phyloP scores from a whole-genome alignment of 2,329 filamentous ascomycete genomes.

The Colletotrichum liriopes region DNA sequence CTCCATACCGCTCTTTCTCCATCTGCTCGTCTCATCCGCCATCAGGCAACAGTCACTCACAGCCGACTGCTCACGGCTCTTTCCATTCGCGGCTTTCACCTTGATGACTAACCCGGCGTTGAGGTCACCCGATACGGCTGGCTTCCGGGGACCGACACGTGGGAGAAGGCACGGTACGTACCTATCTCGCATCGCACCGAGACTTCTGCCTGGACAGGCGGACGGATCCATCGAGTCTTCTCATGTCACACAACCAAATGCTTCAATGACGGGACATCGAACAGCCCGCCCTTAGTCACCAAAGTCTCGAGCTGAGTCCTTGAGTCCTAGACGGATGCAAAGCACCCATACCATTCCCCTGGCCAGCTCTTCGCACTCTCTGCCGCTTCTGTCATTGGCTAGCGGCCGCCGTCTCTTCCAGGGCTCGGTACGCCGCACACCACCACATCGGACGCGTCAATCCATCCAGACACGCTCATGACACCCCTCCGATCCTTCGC shows the following conservation, averaged over 20 bases:
- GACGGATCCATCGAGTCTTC: neutral
- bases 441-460: slow-evolving; percentile 34
- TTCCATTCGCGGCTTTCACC: neutral
- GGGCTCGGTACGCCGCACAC: neutral
- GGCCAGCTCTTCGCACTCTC: neutral
- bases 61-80: neutral
- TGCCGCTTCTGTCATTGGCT: slow-evolving; percentile 13
- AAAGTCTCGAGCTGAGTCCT: neutral
- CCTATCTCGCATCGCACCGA: neutral
- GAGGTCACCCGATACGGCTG: slow-evolving; percentile 27
- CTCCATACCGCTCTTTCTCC: slow-evolving; percentile 24
- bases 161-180: neutral
- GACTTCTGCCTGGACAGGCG: slow-evolving; percentile 24
- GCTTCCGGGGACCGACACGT: neutral
- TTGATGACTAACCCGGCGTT: slow-evolving; percentile 10
- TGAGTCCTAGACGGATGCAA: neutral
- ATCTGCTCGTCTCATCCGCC: slow-evolving; percentile 7
- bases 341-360: neutral
- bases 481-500: slow-evolving; percentile 21
- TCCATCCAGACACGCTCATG: slow-evolving; percentile 7
- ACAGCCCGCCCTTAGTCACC: neutral
- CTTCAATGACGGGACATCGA: neutral
- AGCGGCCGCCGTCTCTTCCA: slow-evolving; percentile 6
- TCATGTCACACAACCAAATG: neutral
- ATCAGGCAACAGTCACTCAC: slow-evolving; percentile 24